Base-by-base conservation (phyloP, 805 yeast genomes). In the Ogataea wickerhamii region DNA sequence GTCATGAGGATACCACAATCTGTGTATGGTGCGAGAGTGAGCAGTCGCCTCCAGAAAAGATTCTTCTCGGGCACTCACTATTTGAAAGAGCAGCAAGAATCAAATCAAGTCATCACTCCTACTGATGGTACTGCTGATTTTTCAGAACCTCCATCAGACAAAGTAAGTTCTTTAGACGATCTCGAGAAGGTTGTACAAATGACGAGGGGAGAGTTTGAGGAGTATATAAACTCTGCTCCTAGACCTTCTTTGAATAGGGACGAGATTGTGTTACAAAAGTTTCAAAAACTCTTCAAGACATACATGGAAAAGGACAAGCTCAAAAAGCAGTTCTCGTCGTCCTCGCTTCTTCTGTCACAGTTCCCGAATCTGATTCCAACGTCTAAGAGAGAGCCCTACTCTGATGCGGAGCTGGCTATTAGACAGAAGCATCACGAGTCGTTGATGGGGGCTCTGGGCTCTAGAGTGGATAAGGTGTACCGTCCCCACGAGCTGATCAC, bases 381-480 rank as follows among this genome's bases (percentile, higher is more conserved):
- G 0, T 67, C 74, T 6, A 70, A 68, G 28, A 70, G 71, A 40
- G 79, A 76, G 58, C 78, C 89, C 27, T 89, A 86, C 61, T 74
- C 94, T 1, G 63, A 68, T 28, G 87, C 86, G 50, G 97, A 89
- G 61, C 70, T 88, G 34, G 80, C 74, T 46, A 67, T 86, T 45
- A 79, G 97, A 56, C 82, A 81, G 51, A 67, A 77, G 55, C 76
- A 79, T 52, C 85, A 82, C 58, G 68, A 78, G 27, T 56, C 68
- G 25, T 66, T 62, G 12, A 67, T 73, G 18, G 81, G 82, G 3
- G 63, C 60, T 23, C 59, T 83, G 25, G 96, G 97, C 0, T 78
- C 94, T 1, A 56, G 65, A 12, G 52, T 85, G n/a, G 60, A 66
- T 38, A 70, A 77, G 41, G 80, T 84, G 5, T 87, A 86, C 57